Percentiles rank a stretch among this genome's conserved stretches.
Conservation (phyloP, 1,139 yeast genomes). For the Yamadazyma sp. region DNA sequence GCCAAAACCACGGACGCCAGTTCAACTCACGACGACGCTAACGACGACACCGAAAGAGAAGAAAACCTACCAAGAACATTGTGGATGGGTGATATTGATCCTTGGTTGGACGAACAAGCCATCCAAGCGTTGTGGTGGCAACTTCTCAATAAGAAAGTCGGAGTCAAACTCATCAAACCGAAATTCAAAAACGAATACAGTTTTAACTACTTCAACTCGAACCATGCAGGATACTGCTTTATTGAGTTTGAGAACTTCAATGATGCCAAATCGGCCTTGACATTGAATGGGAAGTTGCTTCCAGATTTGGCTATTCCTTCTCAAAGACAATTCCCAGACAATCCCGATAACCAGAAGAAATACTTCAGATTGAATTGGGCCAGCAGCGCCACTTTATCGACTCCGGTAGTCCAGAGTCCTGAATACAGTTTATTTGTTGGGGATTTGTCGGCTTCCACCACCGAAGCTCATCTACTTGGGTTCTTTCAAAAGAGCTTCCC, state of each 20-base stretch:
- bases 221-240: slow-evolving; percentile 72
- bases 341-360: slow-evolving; percentile 56
- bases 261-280: slow-evolving; percentile 65
- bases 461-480: slow-evolving; percentile 67
- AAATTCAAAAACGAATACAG: slow-evolving; percentile 28
- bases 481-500: slow-evolving; percentile 63
- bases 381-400: slow-evolving; percentile 58
- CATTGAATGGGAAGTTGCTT: slow-evolving; percentile 62
- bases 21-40: not conserved
- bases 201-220: slow-evolving; percentile 15
- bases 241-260: slow-evolving; percentile 62
- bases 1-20: too few species aligned
- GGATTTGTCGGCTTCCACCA: slow-evolving; percentile 69
- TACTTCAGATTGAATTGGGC: slow-evolving; percentile 75
- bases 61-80: slow-evolving; percentile 43
- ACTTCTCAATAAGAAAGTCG: slow-evolving; percentile 38
- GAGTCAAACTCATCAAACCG: slow-evolving; percentile 56
- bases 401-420: slow-evolving; percentile 50
- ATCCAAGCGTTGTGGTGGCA: slow-evolving; percentile 62
- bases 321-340: slow-evolving; percentile 41
- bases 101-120: slow-evolving; percentile 64
- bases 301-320: slow-evolving; percentile 57
- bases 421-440: slow-evolving; percentile 77
- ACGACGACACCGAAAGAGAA: slow-evolving; percentile 1
- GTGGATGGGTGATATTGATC: slow-evolving; percentile 84